These are phyloP conservation scores for Lactarius trivialis DNA, from an alignment of 768 basidiomycete genomes.

Conservation along the genomic window DNA sequence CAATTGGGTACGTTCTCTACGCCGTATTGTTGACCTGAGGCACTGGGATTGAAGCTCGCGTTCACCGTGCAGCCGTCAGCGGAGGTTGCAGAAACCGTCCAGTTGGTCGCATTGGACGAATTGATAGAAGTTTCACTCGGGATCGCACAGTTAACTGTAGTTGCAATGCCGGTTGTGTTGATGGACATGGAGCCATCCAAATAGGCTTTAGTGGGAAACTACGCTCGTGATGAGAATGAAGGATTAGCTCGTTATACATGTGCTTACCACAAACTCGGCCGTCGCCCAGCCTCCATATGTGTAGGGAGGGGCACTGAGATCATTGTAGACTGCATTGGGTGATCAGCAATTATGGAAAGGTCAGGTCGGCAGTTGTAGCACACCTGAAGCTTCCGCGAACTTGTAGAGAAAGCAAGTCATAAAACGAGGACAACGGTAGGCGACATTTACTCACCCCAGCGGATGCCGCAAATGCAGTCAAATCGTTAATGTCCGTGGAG, in stretches of 20 bases:
- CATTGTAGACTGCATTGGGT: constrained; percentile 36
- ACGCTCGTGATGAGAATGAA: not conserved
- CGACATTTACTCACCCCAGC: constrained; percentile 28
- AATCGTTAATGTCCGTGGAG: constrained; percentile 4
- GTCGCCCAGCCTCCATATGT: constrained; percentile 46
- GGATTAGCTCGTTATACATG: not conserved
- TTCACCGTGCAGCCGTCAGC: constrained; percentile 39
- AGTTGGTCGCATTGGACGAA: constrained; percentile 28
- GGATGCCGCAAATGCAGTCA: constrained; percentile 15
- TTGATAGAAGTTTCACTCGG: constrained; percentile 27
- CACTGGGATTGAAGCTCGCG: constrained; percentile 34
- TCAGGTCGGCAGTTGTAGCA: not conserved
- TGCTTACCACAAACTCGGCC: constrained; percentile 43
- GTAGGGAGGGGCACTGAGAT: constrained; percentile 53
- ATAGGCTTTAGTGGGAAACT: constrained; percentile 40
- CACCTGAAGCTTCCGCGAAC: constrained; percentile 22
- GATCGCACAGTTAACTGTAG: constrained; percentile 42
- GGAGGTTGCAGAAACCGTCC: constrained; percentile 41
- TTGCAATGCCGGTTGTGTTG: constrained; percentile 45
- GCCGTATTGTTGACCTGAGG: constrained; percentile 43
- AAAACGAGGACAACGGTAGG: constrained; percentile 27
- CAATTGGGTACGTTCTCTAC: constrained; percentile 36
- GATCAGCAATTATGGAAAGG: constrained; percentile 29
- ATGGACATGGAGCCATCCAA: constrained; percentile 49
- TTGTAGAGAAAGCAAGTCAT: not conserved